These are phyloP conservation scores for Saitozyma podzolica DNA, from an alignment of 768 basidiomycete species.

Conservation along the genomic window DNA sequence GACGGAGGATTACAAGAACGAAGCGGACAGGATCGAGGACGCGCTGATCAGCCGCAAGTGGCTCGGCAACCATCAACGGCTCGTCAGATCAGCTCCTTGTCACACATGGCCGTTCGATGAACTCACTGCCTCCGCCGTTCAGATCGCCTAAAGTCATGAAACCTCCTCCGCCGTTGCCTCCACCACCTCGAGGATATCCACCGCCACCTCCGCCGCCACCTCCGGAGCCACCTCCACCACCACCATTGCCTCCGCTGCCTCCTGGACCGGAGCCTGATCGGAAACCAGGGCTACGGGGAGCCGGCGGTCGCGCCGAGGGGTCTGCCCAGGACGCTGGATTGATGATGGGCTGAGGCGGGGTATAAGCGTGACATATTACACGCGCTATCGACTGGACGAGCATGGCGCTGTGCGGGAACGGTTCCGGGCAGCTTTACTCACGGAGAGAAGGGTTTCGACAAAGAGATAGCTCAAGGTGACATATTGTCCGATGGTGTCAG, in stretches of 20 bases:
- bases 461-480: constrained; percentile 33
- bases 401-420: not conserved
- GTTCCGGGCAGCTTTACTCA: constrained; percentile 16
- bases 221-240: constrained; percentile 25
- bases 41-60: constrained; percentile 34
- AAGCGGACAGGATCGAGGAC: constrained; percentile 3
- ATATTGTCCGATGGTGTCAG: constrained; percentile 11
- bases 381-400: no score
- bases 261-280: constrained; percentile 14
- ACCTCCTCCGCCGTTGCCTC: constrained; percentile 18
- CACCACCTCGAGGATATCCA: constrained; percentile 4
- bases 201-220: constrained; percentile 21
- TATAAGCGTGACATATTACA: no score
- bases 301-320: constrained; percentile 10
- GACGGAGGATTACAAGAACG: not conserved
- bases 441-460: constrained; percentile 39
- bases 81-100: constrained; percentile 6
- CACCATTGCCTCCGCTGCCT: constrained; percentile 29
- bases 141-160: constrained; percentile 44
- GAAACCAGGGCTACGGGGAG: constrained; percentile 4
- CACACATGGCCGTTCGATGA: not conserved
- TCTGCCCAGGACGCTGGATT: constrained; percentile 35
- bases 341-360: constrained; percentile 28
- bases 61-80: constrained; percentile 41
- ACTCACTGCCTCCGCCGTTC: constrained; percentile 40